Conservation (phyloP, 2,329 filamentous ascomycete genomes). For the Fusarium graminum region DNA sequence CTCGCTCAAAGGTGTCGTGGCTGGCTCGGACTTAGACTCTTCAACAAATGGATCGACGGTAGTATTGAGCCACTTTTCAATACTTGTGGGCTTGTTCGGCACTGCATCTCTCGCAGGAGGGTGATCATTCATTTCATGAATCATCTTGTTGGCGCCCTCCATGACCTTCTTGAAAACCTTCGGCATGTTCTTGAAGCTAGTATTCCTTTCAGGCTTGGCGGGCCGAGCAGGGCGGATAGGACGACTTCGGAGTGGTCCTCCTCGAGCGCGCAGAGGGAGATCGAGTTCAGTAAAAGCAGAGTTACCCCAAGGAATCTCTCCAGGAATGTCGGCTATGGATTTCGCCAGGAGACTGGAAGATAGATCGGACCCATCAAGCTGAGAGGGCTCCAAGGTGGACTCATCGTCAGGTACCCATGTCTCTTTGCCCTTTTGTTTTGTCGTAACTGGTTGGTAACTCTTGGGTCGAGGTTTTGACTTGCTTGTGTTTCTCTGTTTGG, state of each 20-base stretch:
- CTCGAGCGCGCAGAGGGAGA: slow-evolving; percentile 60
- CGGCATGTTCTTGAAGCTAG: slow-evolving; percentile 72
- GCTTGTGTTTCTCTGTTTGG: slow-evolving; percentile 51
- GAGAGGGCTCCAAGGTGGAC: slow-evolving; percentile 46
- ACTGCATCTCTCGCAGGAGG: slow-evolving; percentile 59
- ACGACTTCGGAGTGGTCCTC: slow-evolving; percentile 60
- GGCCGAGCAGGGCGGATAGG: slow-evolving; percentile 52
- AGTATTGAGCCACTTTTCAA: slow-evolving; percentile 74
- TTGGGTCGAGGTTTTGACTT: slow-evolving; percentile 48
- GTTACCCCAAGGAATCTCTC: slow-evolving; percentile 73
- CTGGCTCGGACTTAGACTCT: slow-evolving; percentile 34
- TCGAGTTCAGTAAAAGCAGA: slow-evolving; percentile 77
- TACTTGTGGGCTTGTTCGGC: slow-evolving; percentile 70
- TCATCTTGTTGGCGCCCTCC: slow-evolving; percentile 73
- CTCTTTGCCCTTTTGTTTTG: slow-evolving; percentile 47
- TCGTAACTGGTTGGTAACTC: slow-evolving; percentile 37
- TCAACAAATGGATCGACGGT: slow-evolving; percentile 75
- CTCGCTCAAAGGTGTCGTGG: slow-evolving; percentile 28
- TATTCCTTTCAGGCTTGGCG: slow-evolving; percentile 63
- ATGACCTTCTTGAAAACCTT: slow-evolving; percentile 75
- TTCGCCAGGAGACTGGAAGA: slow-evolving; percentile 60
- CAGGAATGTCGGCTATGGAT: slow-evolving; percentile 66
- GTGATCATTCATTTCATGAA: slow-evolving; percentile 71
- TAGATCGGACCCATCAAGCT: slow-evolving; percentile 51
- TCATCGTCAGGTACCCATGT: slow-evolving; percentile 51